Evolutionary conservation across 2,329 filamentous ascomycete species (phyloP).

Genomic region (Talaromyces marneffei): DNA sequence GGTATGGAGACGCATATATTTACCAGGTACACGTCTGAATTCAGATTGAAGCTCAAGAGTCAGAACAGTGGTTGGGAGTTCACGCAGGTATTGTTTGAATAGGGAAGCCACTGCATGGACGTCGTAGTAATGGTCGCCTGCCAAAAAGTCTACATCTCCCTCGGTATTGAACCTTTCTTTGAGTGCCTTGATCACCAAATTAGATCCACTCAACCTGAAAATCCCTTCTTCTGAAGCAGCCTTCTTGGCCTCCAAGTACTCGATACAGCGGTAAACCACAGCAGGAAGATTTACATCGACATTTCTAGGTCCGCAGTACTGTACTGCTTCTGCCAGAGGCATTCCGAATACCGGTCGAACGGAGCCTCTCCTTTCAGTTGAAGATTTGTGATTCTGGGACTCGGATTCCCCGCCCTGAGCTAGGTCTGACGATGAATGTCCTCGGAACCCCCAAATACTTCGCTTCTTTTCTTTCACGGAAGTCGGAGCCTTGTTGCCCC

Average conservation of each 20-base stretch:
- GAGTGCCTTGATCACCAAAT: conserved; percentile 83
- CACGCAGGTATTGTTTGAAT: conserved; percentile 87
- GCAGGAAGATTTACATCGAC: conserved; percentile 76
- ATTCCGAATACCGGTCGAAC: conserved; percentile 76
- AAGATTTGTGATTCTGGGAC: conserved; percentile 47
- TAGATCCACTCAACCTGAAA: conserved; percentile 94
- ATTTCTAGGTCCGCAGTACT: conserved; percentile 61
- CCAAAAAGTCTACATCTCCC: conserved; percentile 80
- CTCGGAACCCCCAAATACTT: conserved; percentile 59
- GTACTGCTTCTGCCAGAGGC: conserved; percentile 77
- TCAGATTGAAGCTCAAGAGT: conserved; percentile 86
- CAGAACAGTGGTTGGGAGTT: conserved; percentile 83
- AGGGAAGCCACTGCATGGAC: conserved; percentile 93
- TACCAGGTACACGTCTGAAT: conserved; percentile 71
- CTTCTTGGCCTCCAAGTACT: conserved; percentile 79
- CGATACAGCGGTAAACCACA: conserved; percentile 90
- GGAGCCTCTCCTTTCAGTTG: conserved; percentile 47
- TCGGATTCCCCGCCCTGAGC: conserved; percentile 36
- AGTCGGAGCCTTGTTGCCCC: conserved; percentile 69
- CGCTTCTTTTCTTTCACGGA: conserved; percentile 75
- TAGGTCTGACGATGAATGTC: conserved; percentile 65
- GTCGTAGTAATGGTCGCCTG: conserved; percentile 77
- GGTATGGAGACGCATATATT: conserved; percentile 18
- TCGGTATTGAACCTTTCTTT: conserved; percentile 91
- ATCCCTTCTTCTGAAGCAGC: conserved; percentile 87